Percentiles rank a stretch among this genome's conserved stretches.
Evolutionary conservation across 1,284 basidiomycete genomes (phyloP).

Genomic region (Tilletiopsis washingtonensis): DNA sequence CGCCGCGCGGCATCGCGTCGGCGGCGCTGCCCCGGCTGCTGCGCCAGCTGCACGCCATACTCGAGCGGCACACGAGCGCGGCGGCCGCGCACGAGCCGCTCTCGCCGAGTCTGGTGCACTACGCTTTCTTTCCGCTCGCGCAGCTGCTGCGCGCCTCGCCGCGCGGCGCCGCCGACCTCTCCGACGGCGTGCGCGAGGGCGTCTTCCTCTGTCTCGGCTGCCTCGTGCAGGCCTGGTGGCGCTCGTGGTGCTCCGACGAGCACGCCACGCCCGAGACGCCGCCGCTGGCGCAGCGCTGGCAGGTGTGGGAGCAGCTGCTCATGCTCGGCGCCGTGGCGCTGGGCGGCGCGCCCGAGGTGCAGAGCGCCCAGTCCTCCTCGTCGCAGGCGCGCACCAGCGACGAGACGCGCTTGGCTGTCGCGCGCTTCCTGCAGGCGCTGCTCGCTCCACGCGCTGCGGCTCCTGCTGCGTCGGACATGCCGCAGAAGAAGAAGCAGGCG

Average conservation of each 20-base stretch:
- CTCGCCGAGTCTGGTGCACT: conserved; percentile 26
- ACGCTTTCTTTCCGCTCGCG: conserved; percentile 40
- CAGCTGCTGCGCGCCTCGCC: conserved; percentile 26
- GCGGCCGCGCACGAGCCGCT: conserved; percentile 7
- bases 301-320: conserved; percentile 39
- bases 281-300: conserved; percentile 4
- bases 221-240: conserved; percentile 37
- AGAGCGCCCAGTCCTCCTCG: too few species aligned
- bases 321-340: conserved; percentile 28
- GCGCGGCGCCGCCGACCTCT: conserved; percentile 15
- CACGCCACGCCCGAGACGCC: neutral
- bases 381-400: conserved; percentile 6
- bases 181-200: conserved; percentile 18
- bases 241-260: conserved; percentile 14
- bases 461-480: neutral
- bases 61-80: neutral
- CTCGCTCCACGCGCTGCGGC: conserved; percentile 17
- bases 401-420: conserved; percentile 19
- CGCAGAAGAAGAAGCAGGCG: neutral
- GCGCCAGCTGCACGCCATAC: neutral
- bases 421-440: conserved; percentile 17
- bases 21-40: too few species aligned
- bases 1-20: conserved; percentile 2
- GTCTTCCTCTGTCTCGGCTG: conserved; percentile 16
- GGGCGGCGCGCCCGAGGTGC: neutral